Base-by-base conservation (phyloP, 2,329 filamentous ascomycete species). In the Aphanocladium album region DNA sequence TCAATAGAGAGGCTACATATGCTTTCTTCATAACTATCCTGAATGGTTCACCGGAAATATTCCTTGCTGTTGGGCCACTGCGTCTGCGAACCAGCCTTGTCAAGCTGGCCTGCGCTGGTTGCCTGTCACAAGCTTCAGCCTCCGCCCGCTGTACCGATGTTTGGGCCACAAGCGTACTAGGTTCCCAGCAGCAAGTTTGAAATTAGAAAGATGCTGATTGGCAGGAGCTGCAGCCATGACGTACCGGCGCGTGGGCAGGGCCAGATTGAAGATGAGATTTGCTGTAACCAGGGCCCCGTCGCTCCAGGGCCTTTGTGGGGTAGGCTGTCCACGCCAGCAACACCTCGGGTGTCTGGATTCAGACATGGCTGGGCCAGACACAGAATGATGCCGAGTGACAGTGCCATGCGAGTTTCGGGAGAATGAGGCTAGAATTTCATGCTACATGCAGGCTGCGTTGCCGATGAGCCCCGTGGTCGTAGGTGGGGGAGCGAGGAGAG, bases 251-350 rank as follows among this genome's bases (percentile, higher is more conserved):
- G 27, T 43, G 45, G 46, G 33, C 17, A 59, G 12, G 30, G 49
- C 41, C 43, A 61, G 37, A 45, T 51, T 53, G 54, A 2, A 61
- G 60, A 61, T 61, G 53, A 57, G 60, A 61, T 61, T 61, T 57
- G 54, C 58, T 54, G 50, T 55, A 21, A 39, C 33, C 51, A 60
- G 45, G n/a, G 39, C 56, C 46, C 56, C 37, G 23, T 52, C 27
- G 17, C 17, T 35, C 41, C 50, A 47, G 43, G 51, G 51, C 43
- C 58, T 17, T 27, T 60, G 51, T 60, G 58, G 58, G 51, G 58
- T 60, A 50, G 23, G 21, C 27, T 12, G 17, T 2, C 19, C 12
- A 27, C n/a, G 14, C 39, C 25, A 33, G 23, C 16, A 11, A 14
- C 4, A 5, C 27, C 41, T 33, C 23, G 43, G 12, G 27, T 49